These are phyloP conservation scores for Trichoderma lentiforme DNA, from an alignment of 2,329 filamentous ascomycete genomes.

Conservation along the genomic window DNA sequence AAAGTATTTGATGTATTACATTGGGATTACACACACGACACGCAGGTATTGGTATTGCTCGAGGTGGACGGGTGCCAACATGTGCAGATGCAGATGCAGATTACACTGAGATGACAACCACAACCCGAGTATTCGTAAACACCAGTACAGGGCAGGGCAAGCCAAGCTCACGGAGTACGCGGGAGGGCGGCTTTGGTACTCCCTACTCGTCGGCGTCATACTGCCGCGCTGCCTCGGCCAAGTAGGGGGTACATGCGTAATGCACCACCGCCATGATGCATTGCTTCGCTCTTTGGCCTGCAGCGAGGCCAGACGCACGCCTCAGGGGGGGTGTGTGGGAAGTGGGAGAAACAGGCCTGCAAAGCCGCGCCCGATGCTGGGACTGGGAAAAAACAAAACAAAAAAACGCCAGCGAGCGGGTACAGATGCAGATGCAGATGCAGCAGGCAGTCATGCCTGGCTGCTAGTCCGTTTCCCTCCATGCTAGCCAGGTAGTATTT, in stretches of 20 bases:
- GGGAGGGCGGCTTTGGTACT: conserved; percentile 6
- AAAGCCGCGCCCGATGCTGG: conserved; percentile 2
- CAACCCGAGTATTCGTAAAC: neutral
- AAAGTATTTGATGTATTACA: neutral
- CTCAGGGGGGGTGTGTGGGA: neutral
- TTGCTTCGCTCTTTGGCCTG: neutral
- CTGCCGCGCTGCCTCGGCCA: conserved; percentile 1
- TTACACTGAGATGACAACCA: neutral
- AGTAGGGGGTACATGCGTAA: conserved; percentile 10
- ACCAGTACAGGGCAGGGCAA: neutral
- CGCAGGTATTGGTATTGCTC: neutral
- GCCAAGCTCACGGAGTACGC: neutral
- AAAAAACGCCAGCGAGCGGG: conserved; percentile 17
- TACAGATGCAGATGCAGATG: conserved; percentile 18
- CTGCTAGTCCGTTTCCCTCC: neutral
- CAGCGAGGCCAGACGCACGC: neutral
- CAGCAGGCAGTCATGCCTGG: conserved; percentile 17
- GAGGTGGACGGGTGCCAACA: neutral
- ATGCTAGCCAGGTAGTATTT: neutral
- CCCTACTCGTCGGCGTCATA: conserved; percentile 15
- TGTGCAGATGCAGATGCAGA: neutral
- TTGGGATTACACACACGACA: neutral
- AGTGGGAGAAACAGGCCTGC: neutral
- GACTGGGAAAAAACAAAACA: neutral
- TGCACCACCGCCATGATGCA: neutral